phyloP scores from a whole-genome alignment of 805 yeast species.

The Pichia membranifaciens region DNA sequence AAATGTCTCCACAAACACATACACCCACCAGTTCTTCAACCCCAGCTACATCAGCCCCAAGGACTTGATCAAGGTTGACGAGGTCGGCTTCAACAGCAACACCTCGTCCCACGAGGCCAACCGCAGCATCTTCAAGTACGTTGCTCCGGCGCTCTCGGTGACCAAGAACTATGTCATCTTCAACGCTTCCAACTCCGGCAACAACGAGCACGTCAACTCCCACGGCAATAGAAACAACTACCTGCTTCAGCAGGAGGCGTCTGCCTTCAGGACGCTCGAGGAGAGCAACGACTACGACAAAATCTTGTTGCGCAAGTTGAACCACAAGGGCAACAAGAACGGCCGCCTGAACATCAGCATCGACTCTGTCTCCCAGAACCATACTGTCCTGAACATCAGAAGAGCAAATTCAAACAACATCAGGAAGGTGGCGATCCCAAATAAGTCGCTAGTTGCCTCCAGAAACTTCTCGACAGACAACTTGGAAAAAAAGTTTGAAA shows the following conservation, averaged over 20 bases:
- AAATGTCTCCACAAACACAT: conserved; percentile 11
- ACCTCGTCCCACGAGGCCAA: conserved; percentile 14
- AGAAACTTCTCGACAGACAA: conserved; percentile 13
- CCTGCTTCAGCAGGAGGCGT: not conserved
- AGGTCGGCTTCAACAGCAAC: conserved; percentile 21
- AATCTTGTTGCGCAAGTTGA: conserved; percentile 23
- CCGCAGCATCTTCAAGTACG: conserved; percentile 17
- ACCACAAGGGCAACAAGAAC: conserved; percentile 25
- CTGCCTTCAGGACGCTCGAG: not conserved
- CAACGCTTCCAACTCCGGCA: conserved; percentile 16
- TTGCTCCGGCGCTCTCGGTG: conserved; percentile 25
- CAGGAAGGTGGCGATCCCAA: conserved; percentile 23
- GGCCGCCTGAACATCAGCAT: conserved; percentile 27
- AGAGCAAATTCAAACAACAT: conserved; percentile 26
- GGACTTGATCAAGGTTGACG: conserved; percentile 26
- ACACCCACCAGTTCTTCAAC: conserved; percentile 30
- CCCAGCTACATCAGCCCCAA: conserved; percentile 30
- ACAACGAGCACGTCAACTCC: conserved; percentile 14
- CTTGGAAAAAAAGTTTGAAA: conserved; percentile 16
- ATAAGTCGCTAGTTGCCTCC: not conserved
- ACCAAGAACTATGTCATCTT: conserved; percentile 28
- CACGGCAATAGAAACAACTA: conserved; percentile 10
- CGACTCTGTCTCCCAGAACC: conserved; percentile 17
- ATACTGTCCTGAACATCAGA: conserved; percentile 24
- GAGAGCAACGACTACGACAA: conserved; percentile 5